Conservation (phyloP, 169 alveolate genomes). For the Eimeria sp. region DNA sequence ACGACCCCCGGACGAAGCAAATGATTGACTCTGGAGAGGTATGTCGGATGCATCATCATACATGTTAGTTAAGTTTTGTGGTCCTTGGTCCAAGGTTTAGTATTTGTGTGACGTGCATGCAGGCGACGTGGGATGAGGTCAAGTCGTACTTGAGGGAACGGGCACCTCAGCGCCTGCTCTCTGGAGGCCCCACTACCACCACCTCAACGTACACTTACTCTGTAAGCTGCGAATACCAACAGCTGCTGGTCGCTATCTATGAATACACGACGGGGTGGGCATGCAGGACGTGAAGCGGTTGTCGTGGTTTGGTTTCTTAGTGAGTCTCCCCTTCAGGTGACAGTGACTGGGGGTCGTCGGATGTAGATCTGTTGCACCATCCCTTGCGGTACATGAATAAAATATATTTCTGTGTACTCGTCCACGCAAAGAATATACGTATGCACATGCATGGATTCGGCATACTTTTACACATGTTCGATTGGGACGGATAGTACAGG, state of each 20-base stretch:
- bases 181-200: slow-evolving; percentile 63
- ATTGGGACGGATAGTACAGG: too few species aligned
- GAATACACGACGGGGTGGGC: background rate
- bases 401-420: too few species aligned
- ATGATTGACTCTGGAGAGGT: slow-evolving; percentile 79
- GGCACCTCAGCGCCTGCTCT: slow-evolving; percentile 67
- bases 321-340: background rate
- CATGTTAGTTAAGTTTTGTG: background rate
- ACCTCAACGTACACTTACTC: slow-evolving; percentile 49
- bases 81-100: background rate
- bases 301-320: background rate
- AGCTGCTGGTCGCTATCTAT: background rate
- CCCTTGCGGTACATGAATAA: too few species aligned
- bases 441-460: background rate
- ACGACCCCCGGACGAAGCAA: slow-evolving; percentile 79
- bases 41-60: background rate
- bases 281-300: background rate
- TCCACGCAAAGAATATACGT: background rate
- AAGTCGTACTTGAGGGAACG: slow-evolving; percentile 71
- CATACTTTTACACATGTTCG: background rate
- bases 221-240: background rate
- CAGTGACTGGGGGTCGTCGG: background rate
- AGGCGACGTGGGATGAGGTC: slow-evolving; percentile 84
- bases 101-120: background rate
- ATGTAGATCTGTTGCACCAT: background rate